phyloP scores from a whole-genome alignment of 2,329 filamentous ascomycete genomes.

The Rasamsonia emersonii region DNA sequence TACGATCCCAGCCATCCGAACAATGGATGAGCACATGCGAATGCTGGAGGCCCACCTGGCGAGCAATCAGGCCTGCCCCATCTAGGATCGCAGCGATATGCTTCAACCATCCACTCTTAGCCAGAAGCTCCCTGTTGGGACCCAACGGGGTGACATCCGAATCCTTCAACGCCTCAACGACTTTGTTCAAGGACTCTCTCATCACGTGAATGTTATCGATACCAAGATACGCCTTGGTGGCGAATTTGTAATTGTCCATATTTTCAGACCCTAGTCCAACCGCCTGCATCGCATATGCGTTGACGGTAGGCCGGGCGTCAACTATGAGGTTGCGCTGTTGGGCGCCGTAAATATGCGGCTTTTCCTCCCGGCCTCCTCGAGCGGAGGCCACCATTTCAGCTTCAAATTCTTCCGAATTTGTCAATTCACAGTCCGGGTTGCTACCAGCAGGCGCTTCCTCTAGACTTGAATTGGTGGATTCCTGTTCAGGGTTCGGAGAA shows the following conservation, averaged over 20 bases:
- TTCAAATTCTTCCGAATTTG: constrained; percentile 58
- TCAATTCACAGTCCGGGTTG: constrained; percentile 43
- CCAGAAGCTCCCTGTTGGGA: constrained; percentile 70
- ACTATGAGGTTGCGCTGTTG: constrained; percentile 93
- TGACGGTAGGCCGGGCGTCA: constrained; percentile 87
- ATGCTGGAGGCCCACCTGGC: constrained; percentile 82
- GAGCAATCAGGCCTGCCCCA: constrained; percentile 73
- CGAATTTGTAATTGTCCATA: constrained; percentile 93
- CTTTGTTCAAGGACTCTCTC: constrained; percentile 78
- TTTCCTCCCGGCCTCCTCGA: constrained; percentile 52
- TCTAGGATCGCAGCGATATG: constrained; percentile 80
- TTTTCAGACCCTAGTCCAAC: constrained; percentile 92
- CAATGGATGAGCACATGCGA: constrained; percentile 96
- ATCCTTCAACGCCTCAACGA: constrained; percentile 85
- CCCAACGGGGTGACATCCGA: constrained; percentile 77
- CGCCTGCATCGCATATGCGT: constrained; percentile 89
- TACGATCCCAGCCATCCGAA: constrained; percentile 97
- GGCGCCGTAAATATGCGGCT: constrained; percentile 71
- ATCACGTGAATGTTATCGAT: constrained; percentile 99
- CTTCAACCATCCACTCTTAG: constrained; percentile 81
- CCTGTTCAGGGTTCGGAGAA: constrained; percentile 31
- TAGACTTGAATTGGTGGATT: constrained; percentile 42
- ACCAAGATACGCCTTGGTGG: constrained; percentile 81
- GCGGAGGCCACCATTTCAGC: constrained; percentile 55
- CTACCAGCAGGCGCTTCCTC: constrained; percentile 35